Percentiles rank a stretch among this genome's conserved stretches.
These are phyloP conservation scores for Aspergillus tubingensis DNA, from an alignment of 2,329 filamentous ascomycete genomes.

Conservation along the genomic window DNA sequence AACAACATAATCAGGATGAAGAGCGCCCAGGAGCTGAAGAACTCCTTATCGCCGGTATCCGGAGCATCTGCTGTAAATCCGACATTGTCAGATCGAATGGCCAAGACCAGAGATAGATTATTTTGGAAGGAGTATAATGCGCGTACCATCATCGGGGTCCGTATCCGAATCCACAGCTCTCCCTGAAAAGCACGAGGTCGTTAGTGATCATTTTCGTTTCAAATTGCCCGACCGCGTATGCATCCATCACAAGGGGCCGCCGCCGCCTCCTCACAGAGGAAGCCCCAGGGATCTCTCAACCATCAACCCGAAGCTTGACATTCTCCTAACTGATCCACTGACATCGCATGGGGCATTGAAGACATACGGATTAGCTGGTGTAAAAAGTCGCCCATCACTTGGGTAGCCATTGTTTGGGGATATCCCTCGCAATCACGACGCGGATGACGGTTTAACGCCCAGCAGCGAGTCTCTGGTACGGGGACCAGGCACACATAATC, in stretches of 20 bases:
- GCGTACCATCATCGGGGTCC: slow-evolving; percentile 43
- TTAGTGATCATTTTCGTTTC: slow-evolving; percentile 20
- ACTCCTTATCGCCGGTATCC: slow-evolving; percentile 88
- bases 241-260: not conserved
- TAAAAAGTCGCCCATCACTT: slow-evolving; percentile 38
- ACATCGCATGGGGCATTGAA: not conserved
- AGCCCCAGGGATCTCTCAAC: not conserved
- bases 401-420: slow-evolving; percentile 37
- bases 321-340: not conserved
- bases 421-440: slow-evolving; percentile 24
- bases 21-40: slow-evolving; percentile 93
- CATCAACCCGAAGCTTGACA: too few species aligned
- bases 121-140: slow-evolving; percentile 12
- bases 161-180: slow-evolving; percentile 39
- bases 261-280: not conserved
- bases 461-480: slow-evolving; percentile 35
- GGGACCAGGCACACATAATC: slow-evolving; percentile 42
- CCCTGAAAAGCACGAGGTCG: slow-evolving; percentile 26
- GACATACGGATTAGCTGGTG: slow-evolving; percentile 41
- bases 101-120: not conserved
- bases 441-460: slow-evolving; percentile 33
- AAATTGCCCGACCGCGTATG: not conserved
- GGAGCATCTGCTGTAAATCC: slow-evolving; percentile 55
- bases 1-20: slow-evolving; percentile 95
- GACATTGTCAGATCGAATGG: slow-evolving; percentile 22